phyloP scores from a whole-genome alignment of 2,329 filamentous ascomycete species.

The Blastomyces emzantsi region DNA sequence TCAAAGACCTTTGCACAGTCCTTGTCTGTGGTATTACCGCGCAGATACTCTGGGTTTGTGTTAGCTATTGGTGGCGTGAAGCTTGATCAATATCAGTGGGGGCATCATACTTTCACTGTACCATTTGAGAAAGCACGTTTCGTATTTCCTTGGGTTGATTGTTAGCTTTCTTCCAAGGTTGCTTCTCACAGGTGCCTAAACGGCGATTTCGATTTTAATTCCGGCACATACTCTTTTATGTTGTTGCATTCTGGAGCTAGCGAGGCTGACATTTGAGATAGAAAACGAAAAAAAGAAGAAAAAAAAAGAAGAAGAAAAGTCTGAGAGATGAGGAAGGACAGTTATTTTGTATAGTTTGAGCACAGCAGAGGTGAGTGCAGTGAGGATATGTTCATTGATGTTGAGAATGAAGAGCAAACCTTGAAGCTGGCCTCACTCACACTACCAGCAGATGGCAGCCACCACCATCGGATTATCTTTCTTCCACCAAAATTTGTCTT shows the following conservation, averaged over 20 bases:
- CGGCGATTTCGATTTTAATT: neutral
- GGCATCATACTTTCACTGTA: constrained; percentile 82
- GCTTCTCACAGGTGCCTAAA: neutral
- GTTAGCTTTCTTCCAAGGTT: constrained; percentile 11
- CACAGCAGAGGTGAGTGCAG: neutral
- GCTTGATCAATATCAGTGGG: neutral
- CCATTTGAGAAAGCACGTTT: constrained; percentile 98
- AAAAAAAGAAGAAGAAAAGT: neutral
- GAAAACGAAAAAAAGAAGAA: neutral
- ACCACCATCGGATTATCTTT: neutral
- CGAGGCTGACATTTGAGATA: constrained; percentile 72
- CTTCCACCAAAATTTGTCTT: neutral
- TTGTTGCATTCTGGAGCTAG: constrained; percentile 92
- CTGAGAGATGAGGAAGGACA: neutral
- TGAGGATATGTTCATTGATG: neutral
- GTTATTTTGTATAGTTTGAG: neutral
- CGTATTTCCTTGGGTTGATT: constrained; percentile 62
- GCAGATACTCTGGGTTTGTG: constrained; percentile 63
- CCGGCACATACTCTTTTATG: constrained; percentile 71
- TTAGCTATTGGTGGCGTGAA: neutral
- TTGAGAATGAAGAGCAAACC: neutral
- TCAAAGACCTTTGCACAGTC: constrained; percentile 83
- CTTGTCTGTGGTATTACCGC: constrained; percentile 71
- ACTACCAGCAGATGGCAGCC: neutral
- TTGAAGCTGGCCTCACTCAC: neutral